Conservation (phyloP, 2,329 filamentous ascomycete species). For the Cladosporium halotolerans region DNA sequence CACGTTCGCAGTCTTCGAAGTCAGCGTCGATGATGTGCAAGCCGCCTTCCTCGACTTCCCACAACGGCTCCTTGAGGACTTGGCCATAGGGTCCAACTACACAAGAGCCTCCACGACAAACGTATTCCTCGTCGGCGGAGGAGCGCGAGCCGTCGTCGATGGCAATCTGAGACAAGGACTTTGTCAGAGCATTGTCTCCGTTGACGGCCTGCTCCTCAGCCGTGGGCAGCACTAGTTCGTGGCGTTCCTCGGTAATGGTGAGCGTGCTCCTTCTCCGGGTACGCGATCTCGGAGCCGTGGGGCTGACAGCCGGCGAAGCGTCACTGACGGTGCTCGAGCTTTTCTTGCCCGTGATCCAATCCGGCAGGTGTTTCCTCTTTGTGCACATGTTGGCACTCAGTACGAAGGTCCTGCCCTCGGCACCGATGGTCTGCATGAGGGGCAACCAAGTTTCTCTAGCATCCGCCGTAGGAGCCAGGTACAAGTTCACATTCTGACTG, state of each 20-base stretch:
- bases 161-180: conserved; percentile 8
- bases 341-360: conserved; percentile 45
- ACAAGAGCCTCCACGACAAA: conserved; percentile 71
- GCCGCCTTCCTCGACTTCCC: conserved; percentile 65
- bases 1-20: conserved; percentile 79
- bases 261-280: conserved; percentile 36
- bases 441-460: conserved; percentile 73
- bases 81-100: conserved; percentile 75
- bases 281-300: conserved; percentile 6
- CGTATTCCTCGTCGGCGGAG: conserved; percentile 43
- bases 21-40: conserved; percentile 70
- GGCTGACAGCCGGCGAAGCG: background rate
- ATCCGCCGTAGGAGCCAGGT: conserved; percentile 86
- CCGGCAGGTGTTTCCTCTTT: conserved; percentile 50
- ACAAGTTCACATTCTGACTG: conserved; percentile 84
- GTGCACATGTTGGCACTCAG: conserved; percentile 81
- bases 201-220: conserved; percentile 9
- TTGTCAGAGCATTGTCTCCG: conserved; percentile 2
- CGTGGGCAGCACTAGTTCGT: conserved; percentile 46
- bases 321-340: background rate
- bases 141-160: conserved; percentile 10
- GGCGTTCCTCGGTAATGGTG: conserved; percentile 43
- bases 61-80: conserved; percentile 73
- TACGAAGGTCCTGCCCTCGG: conserved; percentile 80
- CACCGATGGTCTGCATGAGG: conserved; percentile 74